Evolutionary conservation across 225 moss, liverwort and hornwort genomes (phyloP).

Genomic region (Takakia lepidozioides): DNA sequence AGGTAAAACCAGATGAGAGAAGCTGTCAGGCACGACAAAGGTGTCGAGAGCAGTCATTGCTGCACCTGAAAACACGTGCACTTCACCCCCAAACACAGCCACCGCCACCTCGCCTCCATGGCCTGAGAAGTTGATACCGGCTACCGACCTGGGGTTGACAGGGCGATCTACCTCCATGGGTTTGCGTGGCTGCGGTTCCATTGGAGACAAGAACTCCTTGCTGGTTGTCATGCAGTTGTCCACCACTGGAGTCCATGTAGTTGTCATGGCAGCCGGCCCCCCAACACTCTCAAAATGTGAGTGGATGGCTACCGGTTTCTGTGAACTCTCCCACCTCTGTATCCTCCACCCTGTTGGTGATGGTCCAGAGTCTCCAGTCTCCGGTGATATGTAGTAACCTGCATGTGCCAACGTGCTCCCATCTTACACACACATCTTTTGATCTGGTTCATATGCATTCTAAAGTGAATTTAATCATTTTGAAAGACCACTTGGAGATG

Average conservation of each 20-base stretch:
- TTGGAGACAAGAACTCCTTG: conserved; percentile 31
- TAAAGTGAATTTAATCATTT: too few species aligned
- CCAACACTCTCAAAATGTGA: conserved; percentile 67
- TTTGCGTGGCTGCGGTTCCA: too few species aligned
- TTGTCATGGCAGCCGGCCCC: conserved; percentile 49
- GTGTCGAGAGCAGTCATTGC: conserved; percentile 48
- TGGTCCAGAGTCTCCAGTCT: conserved; percentile 73
- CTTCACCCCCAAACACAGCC: conserved; percentile 63
- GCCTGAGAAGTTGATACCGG: conserved; percentile 57
- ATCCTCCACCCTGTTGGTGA: conserved; percentile 86
- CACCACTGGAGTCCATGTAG: conserved; percentile 64
- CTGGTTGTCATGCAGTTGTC: conserved; percentile 54
- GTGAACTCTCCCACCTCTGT: conserved; percentile 84
- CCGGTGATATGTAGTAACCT: conserved; percentile 94
- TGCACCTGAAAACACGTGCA: conserved; percentile 71
- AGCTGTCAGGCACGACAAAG: conserved; percentile 49
- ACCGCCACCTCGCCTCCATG: conserved; percentile 86
- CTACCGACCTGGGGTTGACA: conserved; percentile 62
- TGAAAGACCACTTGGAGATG: too few species aligned
- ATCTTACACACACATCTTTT: too few species aligned
- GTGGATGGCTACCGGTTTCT: conserved; percentile 74
- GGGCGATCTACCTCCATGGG: conserved; percentile 44
- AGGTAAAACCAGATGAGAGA: conserved; percentile 51
- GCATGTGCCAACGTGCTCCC: too few species aligned
- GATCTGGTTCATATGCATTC: too few species aligned